Evolutionary conservation across 1,139 yeast genomes (phyloP), one percentile per base, ranked within the genome.

Genomic region (Kodamaea plutei): DNA sequence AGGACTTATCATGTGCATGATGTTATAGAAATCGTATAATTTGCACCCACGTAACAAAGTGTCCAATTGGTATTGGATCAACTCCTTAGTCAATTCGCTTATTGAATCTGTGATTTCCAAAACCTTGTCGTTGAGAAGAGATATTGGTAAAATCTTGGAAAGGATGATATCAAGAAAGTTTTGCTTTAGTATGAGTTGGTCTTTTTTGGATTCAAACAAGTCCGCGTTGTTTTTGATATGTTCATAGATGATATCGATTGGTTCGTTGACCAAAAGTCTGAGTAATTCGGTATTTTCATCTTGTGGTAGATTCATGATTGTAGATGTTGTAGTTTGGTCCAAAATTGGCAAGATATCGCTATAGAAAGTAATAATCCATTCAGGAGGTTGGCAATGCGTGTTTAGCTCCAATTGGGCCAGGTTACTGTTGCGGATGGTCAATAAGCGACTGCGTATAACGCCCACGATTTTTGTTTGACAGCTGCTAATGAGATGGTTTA

Each of bases 1-100:
- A 10, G 84, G 82, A 50, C 76, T 76, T n/a, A 82, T 79, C 83
- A 82, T 78, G 44, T 79, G 78, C 31, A 79, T 61, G 29, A 82
- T 56, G 45, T 80, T 82, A 48, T 66, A 76, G 41, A 73, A 76
- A 34, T 80, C 75, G 15, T 58, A 61, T 21, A 82, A 52, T 0
- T 73, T 70, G 20, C 83, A 69, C 19, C 66, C 69, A 11, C 58
- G 56, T 24, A 82, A 56, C 10, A 81, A 50, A 1, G 52, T 41
- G 14, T 58, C 61, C 16, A 63, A 62, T 42, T 75, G 78, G 14
- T 67, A 44, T 20, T 62, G 61, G 11, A 62, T 55, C 33, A 76
- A 42, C 15, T 63, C 56, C 2, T 52, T 34, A 6, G 70, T 64
- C 8, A 61, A 45, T 1, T 45, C 45, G 3, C 52, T 47, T 9